phyloP scores from a whole-genome alignment of 106 monocot genomes.

The Hemerocallis citrina region DNA sequence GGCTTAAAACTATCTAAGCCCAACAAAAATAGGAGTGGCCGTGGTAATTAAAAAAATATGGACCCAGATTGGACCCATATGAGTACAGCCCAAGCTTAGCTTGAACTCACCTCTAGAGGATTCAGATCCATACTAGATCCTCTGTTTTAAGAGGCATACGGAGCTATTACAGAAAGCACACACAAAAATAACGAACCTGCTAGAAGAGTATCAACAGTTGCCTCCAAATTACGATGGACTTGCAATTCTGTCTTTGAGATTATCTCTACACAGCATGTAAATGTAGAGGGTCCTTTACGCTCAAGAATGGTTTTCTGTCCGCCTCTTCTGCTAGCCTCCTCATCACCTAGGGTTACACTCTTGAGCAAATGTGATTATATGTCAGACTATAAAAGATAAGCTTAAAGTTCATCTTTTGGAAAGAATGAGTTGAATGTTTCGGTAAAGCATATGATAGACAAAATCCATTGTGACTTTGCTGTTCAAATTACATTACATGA shows the following conservation, averaged over 20 bases:
- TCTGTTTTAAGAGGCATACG: too few relatives aligned
- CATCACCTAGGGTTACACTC: constrained; percentile 94
- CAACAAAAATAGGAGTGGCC: too few relatives aligned
- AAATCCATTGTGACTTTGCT: background rate
- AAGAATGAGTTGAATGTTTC: background rate
- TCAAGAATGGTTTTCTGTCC: constrained; percentile 80
- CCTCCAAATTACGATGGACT: constrained; percentile 66
- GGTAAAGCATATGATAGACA: background rate
- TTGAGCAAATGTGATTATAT: constrained; percentile 10
- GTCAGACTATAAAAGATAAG: background rate
- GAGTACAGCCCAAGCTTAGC: too few relatives aligned
- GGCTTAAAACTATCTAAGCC: too few relatives aligned
- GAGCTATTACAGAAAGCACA: background rate
- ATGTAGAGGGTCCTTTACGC: constrained; percentile 82
- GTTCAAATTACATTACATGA: background rate
- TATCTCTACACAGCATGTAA: constrained; percentile 77
- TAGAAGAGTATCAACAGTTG: constrained; percentile 86
- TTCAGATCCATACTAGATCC: too few relatives aligned
- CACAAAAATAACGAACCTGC: constrained; percentile 46
- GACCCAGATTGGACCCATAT: too few relatives aligned
- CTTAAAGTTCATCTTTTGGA: background rate
- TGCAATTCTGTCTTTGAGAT: constrained; percentile 78
- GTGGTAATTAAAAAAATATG: too few relatives aligned
- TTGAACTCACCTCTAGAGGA: too few relatives aligned
- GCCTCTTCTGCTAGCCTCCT: constrained; percentile 80